Conservation (phyloP, 1,139 yeast genomes). For the Pichia sp. region DNA sequence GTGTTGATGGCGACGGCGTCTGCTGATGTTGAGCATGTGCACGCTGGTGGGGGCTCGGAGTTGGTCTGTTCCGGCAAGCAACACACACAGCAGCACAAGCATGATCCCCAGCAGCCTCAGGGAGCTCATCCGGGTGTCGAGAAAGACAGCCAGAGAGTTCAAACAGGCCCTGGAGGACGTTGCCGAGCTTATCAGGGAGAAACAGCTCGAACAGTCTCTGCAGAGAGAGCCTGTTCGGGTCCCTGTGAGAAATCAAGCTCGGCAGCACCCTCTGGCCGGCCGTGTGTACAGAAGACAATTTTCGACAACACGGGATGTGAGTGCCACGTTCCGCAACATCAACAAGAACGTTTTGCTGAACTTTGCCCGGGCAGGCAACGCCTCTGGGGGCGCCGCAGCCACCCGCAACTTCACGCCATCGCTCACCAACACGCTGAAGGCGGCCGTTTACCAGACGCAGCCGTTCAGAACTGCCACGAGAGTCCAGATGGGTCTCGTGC, state of each 20-base stretch:
- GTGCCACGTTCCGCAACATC: conserved; percentile 1
- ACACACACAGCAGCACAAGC: neutral
- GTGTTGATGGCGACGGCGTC: too few species aligned
- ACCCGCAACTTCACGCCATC: neutral
- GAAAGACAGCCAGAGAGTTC: conserved; percentile 35
- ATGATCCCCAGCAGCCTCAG: conserved; percentile 28
- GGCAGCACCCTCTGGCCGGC: conserved; percentile 20
- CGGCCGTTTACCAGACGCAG: conserved; percentile 21
- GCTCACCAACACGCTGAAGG: conserved; percentile 12
- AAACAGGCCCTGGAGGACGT: conserved; percentile 36
- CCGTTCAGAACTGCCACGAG: conserved; percentile 25
- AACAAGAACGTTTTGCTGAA: conserved; percentile 8
- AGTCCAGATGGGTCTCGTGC: conserved; percentile 10
- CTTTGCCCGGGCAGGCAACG: neutral
- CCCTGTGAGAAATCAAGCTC: conserved; percentile 15
- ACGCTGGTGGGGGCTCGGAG: too few species aligned
- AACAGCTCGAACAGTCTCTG: conserved; percentile 25
- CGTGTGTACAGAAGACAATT: conserved; percentile 19
- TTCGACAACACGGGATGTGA: conserved; percentile 18
- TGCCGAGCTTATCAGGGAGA: conserved; percentile 30
- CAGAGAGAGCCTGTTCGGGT: conserved; percentile 29
- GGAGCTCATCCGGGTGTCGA: conserved; percentile 33
- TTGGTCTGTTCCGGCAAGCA: neutral
- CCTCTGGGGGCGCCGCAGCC: neutral
- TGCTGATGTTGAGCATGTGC: neutral